Percentiles rank a stretch among this genome's conserved stretches.
phyloP scores from a whole-genome alignment of 1,284 basidiomycete species.

The Taiwanofungus camphoratus region DNA sequence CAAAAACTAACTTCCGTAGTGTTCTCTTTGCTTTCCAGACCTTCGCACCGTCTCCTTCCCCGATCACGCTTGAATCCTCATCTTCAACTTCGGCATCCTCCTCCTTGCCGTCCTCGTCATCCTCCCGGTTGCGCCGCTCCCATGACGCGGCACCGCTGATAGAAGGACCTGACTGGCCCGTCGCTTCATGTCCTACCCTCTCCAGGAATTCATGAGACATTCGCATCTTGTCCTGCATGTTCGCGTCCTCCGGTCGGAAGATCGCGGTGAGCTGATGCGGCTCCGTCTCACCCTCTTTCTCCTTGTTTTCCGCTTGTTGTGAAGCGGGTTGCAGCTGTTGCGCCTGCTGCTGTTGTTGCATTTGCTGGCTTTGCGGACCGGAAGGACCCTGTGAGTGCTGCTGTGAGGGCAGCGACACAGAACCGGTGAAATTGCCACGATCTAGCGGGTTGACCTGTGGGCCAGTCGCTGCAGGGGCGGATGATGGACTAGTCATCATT shows the following conservation, averaged over 20 bases:
- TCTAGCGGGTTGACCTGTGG: conserved; percentile 44
- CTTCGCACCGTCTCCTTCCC: conserved; percentile 64
- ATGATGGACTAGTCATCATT: conserved; percentile 44
- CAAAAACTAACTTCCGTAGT: conserved; percentile 71
- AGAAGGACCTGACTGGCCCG: conserved; percentile 15
- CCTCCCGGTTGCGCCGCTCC: conserved; percentile 37
- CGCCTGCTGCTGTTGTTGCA: conserved; percentile 20
- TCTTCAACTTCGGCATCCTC: conserved; percentile 36
- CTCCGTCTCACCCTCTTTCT: conserved; percentile 45
- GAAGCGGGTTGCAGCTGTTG: conserved; percentile 24
- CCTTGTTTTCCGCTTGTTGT: conserved; percentile 33
- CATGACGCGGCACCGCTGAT: conserved; percentile 29
- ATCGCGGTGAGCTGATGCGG: conserved; percentile 70
- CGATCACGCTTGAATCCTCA: conserved; percentile 56
- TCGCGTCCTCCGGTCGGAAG: conserved; percentile 81
- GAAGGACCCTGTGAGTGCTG: conserved; percentile 31
- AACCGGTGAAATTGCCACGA: conserved; percentile 39
- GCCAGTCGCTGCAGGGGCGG: conserved; percentile 38
- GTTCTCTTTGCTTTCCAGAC: conserved; percentile 82
- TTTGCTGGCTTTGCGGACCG: conserved; percentile 13
- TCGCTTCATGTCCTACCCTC: conserved; percentile 29
- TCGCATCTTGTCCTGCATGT: conserved; percentile 77
- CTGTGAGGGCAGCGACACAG: conserved; percentile 32
- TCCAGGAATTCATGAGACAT: conserved; percentile 51
- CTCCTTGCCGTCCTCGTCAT: conserved; percentile 53